Conservation (phyloP, 2,329 filamentous ascomycete genomes). For the Aspergillus alliaceus region DNA sequence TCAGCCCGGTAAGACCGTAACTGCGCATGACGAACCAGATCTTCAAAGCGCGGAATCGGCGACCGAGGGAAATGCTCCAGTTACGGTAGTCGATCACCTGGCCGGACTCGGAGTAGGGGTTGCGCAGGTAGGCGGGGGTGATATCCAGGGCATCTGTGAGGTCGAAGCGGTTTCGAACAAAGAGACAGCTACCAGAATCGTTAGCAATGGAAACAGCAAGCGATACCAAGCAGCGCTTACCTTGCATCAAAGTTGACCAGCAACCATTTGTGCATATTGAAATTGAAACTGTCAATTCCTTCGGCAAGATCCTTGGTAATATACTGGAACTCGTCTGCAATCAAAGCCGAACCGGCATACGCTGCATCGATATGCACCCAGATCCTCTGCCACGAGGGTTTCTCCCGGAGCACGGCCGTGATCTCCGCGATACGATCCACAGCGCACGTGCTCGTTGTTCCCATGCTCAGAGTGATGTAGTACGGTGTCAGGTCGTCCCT, state of each 20-base stretch:
- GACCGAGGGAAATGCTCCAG: constrained; percentile 93
- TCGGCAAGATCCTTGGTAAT: constrained; percentile 59
- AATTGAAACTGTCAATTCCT: constrained; percentile 82
- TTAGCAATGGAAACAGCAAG: not conserved
- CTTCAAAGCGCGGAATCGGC: constrained; percentile 85
- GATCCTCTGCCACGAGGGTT: constrained; percentile 55
- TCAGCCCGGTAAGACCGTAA: constrained; percentile 76
- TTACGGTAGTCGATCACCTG: constrained; percentile 93
- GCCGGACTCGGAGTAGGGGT: constrained; percentile 75
- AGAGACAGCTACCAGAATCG: constrained; percentile 63
- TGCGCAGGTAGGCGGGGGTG: constrained; percentile 78
- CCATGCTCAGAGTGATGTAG: constrained; percentile 79
- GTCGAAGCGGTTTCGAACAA: constrained; percentile 70
- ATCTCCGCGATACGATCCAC: constrained; percentile 78
- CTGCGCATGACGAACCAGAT: constrained; percentile 91
- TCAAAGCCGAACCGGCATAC: constrained; percentile 82
- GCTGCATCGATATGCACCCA: constrained; percentile 96
- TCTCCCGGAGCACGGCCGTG: constrained; percentile 51
- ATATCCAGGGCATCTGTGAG: constrained; percentile 79
- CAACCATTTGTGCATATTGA: constrained; percentile 98
- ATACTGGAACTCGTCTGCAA: constrained; percentile 77
- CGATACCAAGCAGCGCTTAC: constrained; percentile 21
- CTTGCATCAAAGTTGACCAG: constrained; percentile 84
- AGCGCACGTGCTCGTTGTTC: constrained; percentile 85
- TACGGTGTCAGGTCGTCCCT: constrained; percentile 76